phyloP scores from a whole-genome alignment of 805 yeast species.

The Starmera dryadoides region DNA sequence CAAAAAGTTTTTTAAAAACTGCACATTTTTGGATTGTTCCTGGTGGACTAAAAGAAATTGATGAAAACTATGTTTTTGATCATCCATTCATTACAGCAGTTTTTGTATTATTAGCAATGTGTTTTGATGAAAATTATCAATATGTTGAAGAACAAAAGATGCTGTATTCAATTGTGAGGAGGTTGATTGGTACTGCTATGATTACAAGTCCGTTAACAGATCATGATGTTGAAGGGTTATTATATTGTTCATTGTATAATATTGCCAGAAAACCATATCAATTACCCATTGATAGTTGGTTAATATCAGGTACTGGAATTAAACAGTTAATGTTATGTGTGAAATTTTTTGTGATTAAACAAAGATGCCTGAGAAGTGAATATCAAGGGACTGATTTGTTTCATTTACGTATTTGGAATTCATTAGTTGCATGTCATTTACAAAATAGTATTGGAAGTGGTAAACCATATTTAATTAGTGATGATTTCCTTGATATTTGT shows the following conservation, averaged over 20 bases:
- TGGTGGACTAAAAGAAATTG: slow-evolving; percentile 46
- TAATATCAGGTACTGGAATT: slow-evolving; percentile 44
- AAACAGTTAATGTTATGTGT: slow-evolving; percentile 41
- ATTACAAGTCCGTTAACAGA: slow-evolving; percentile 47
- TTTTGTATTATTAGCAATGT: slow-evolving; percentile 46
- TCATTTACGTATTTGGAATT: slow-evolving; percentile 46
- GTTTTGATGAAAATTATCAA: slow-evolving; percentile 44
- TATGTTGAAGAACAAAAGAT: slow-evolving; percentile 40
- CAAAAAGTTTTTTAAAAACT: slow-evolving; percentile 39
- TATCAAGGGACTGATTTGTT: slow-evolving; percentile 35
- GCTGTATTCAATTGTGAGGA: slow-evolving; percentile 40
- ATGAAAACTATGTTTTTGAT: slow-evolving; percentile 35
- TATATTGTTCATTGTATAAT: slow-evolving; percentile 47
- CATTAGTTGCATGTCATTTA: slow-evolving; percentile 44
- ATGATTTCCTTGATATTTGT: slow-evolving; percentile 30
- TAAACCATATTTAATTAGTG: slow-evolving; percentile 32
- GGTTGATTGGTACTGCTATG: slow-evolving; percentile 40
- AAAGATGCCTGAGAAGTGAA: slow-evolving; percentile 24
- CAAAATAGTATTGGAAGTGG: slow-evolving; percentile 45
- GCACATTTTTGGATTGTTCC: slow-evolving; percentile 60
- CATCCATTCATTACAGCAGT: slow-evolving; percentile 52
- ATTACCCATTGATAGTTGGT: slow-evolving; percentile 44
- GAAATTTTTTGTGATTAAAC: slow-evolving; percentile 34
- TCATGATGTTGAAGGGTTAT: slow-evolving; percentile 53
- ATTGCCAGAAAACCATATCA: slow-evolving; percentile 48